Percentiles rank a stretch among this genome's conserved stretches.
These are phyloP conservation scores for Metarhizium guizhouense DNA, from an alignment of 2,329 filamentous ascomycete genomes.

Conservation along the genomic window DNA sequence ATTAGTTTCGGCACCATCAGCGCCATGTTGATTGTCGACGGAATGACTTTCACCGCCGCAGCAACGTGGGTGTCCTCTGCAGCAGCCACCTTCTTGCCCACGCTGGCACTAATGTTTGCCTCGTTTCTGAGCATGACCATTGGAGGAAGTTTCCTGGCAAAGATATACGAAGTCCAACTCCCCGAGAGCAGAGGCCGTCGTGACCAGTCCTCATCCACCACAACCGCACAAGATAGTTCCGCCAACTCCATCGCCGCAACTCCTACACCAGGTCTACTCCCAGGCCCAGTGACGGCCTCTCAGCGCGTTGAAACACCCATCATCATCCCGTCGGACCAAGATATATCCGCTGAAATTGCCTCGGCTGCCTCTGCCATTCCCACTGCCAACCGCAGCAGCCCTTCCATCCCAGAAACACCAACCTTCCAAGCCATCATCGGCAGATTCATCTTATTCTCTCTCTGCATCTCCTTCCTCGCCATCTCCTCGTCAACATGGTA, in stretches of 20 bases:
- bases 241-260: neutral
- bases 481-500: conserved; percentile 55
- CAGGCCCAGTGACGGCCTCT: conserved; percentile 30
- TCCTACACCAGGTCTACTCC: conserved; percentile 22
- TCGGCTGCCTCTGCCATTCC: conserved; percentile 27
- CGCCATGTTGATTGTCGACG: conserved; percentile 55
- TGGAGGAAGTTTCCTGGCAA: conserved; percentile 48
- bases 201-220: conserved; percentile 16
- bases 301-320: conserved; percentile 31
- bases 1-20: conserved; percentile 56
- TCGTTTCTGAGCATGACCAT: conserved; percentile 49
- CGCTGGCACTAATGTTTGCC: conserved; percentile 41
- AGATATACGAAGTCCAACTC: conserved; percentile 50
- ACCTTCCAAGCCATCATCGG: conserved; percentile 49
- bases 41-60: conserved; percentile 48
- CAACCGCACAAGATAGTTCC: conserved; percentile 10
- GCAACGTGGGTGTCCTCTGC: conserved; percentile 47
- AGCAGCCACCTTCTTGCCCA: conserved; percentile 46
- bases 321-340: conserved; percentile 55
- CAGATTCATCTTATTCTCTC: conserved; percentile 46
- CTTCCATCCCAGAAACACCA: conserved; percentile 16
- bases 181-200: conserved; percentile 45
- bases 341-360: conserved; percentile 51
- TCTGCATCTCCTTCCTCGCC: conserved; percentile 48
- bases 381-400: conserved; percentile 12